Conservation (phyloP, 2,329 filamentous ascomycete species). For the Pyrenophora seminiperda region DNA sequence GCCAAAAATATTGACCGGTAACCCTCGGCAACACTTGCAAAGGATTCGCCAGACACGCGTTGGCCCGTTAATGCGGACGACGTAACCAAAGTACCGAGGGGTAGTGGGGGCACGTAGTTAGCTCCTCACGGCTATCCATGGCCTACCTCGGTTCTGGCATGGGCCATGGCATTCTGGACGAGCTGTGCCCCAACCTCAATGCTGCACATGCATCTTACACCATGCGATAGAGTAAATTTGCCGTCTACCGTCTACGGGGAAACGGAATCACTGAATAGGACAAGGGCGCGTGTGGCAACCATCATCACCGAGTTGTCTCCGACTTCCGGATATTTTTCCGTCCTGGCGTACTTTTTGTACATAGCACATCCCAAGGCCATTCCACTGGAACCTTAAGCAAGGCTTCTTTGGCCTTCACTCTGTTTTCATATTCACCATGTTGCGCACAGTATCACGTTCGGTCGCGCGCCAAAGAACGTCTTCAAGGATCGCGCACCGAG, state of each 20-base stretch:
- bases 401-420: slow-evolving; percentile 12
- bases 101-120: slow-evolving; percentile 21
- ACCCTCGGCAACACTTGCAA: slow-evolving; percentile 31
- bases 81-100: slow-evolving; percentile 38
- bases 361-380: background rate
- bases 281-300: slow-evolving; percentile 20
- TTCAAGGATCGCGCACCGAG: slow-evolving; percentile 29
- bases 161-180: slow-evolving; percentile 23
- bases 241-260: slow-evolving; percentile 19
- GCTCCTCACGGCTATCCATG: slow-evolving; percentile 20
- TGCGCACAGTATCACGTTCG: slow-evolving; percentile 46
- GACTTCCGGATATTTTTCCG: slow-evolving; percentile 26
- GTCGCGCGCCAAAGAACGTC: slow-evolving; percentile 45
- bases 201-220: slow-evolving; percentile 6
- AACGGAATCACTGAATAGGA: slow-evolving; percentile 3
- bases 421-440: slow-evolving; percentile 34
- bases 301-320: slow-evolving; percentile 16
- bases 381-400: slow-evolving; percentile 9
- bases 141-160: slow-evolving; percentile 14
- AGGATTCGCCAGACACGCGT: slow-evolving; percentile 23
- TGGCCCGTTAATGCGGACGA: slow-evolving; percentile 35
- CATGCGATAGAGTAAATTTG: slow-evolving; percentile 3
- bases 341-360: too few relatives aligned
- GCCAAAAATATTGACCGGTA: slow-evolving; percentile 33
- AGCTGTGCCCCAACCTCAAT: slow-evolving; percentile 30